Percentiles rank a stretch among this genome's conserved stretches.
Evolutionary conservation across 139 green algal genomes (phyloP).

Genomic region (Picochlorum sp.): DNA sequence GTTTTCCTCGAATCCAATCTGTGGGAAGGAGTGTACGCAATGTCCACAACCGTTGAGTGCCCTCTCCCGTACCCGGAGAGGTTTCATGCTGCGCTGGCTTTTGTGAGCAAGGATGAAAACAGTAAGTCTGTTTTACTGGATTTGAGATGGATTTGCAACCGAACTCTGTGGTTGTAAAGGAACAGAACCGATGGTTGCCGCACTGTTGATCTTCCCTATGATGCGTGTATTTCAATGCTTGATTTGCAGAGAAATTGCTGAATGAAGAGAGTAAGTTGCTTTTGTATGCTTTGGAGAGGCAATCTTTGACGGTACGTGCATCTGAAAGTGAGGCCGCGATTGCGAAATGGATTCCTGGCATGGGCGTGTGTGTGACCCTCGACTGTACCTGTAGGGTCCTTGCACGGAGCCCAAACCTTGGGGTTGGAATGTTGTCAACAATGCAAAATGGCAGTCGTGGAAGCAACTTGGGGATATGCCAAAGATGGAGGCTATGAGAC

Average conservation of each 20-base stretch:
- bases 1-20: no score
- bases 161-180: no score
- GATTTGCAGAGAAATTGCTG: constrained; percentile 36
- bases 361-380: background rate
- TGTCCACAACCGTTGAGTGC: constrained; percentile 17
- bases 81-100: constrained; percentile 35
- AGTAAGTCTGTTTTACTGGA: no score
- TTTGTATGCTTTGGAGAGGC: constrained; percentile 76
- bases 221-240: no score
- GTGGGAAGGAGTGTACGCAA: background rate
- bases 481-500: constrained; percentile 81
- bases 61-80: constrained; percentile 44
- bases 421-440: constrained; percentile 78
- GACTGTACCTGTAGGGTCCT: constrained; percentile 42
- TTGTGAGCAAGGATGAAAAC: constrained; percentile 22
- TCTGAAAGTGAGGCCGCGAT: background rate
- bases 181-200: no score
- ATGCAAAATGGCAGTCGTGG: constrained; percentile 71
- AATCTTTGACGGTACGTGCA: constrained; percentile 38
- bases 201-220: no score
- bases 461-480: constrained; percentile 74
- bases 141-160: no score
- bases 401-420: constrained; percentile 76
- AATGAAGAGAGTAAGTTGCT: constrained; percentile 63
- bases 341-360: background rate